A percentile compares a stretch with the other conserved stretches of the same genome.
phyloP scores from a whole-genome alignment of 805 yeast species.

The Ogataea siamensis region DNA sequence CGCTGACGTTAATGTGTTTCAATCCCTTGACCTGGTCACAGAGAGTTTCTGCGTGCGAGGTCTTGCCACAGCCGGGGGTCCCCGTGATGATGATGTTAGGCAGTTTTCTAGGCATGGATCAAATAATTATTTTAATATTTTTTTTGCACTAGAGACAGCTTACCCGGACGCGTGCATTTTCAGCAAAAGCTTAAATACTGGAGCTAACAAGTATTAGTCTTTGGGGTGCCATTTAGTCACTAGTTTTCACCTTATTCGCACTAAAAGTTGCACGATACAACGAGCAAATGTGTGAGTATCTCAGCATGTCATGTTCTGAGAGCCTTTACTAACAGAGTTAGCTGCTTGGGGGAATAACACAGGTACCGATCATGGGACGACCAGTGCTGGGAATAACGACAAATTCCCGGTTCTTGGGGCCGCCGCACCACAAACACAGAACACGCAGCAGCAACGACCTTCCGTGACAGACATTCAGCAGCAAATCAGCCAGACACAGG shows the following conservation, averaged over 20 bases:
- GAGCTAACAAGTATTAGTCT: background rate
- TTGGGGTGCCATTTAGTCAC: background rate
- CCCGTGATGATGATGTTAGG: conserved; percentile 92
- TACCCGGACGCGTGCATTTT: conserved; percentile 10
- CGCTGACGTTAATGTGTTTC: conserved; percentile 65
- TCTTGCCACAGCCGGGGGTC: conserved; percentile 89
- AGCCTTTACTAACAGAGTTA: conserved; percentile 4
- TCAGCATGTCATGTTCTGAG: background rate
- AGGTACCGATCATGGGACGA: conserved; percentile 11
- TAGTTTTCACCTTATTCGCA: conserved; percentile 2
- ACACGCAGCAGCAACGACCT: conserved; percentile 10
- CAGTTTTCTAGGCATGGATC: conserved; percentile 29
- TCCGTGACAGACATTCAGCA: conserved; percentile 23
- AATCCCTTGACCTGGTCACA: conserved; percentile 50
- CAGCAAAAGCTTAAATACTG: conserved; percentile 6
- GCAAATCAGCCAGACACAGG: conserved; percentile 26
- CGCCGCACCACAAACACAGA: conserved; percentile 9
- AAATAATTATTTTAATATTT: background rate
- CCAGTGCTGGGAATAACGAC: conserved; percentile 18
- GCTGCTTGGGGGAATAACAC: conserved; percentile 14
- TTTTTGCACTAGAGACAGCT: too few relatives aligned
- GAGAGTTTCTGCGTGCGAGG: conserved; percentile 63
- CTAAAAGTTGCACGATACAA: conserved; percentile 5
- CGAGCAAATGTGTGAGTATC: conserved; percentile 9
- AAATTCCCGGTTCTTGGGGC: conserved; percentile 32